Base-by-base conservation (phyloP, 1,284 basidiomycete genomes). In the Rhodotorula sp. region DNA sequence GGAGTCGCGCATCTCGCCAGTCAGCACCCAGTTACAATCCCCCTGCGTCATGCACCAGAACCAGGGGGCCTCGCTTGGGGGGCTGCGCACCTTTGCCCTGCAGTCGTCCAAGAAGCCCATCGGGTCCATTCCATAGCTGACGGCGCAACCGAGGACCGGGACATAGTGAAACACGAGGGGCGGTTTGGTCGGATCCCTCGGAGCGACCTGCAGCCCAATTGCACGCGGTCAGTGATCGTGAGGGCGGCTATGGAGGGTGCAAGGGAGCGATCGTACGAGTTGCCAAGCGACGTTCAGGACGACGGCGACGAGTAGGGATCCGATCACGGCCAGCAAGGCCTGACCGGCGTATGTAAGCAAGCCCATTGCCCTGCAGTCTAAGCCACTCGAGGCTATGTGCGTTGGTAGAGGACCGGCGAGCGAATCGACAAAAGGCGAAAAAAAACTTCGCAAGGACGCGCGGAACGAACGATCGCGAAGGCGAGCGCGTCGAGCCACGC, bases 141-240 rank as follows among this genome's bases (percentile, higher is more conserved):
- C 84, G 2, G 91, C 89, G 43, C 88, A 90, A 18, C 91, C 91
- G 73, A 93, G 84, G 80, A 88, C 84, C 26, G 91, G 91, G 70
- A 92, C 83, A 78, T 85, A 85, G 80, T 92, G 89, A 83, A 92
- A 93, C 21, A 93, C 91, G 60, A 89, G 82, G 0, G 91, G 91
- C 7, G 91, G 91, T 43, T 49, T 62, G 1, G 84, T 85, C 62
- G 84, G 84, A 79, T 88, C 84, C 65, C 82, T 82, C 34, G 88
- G 88, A 23, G 85, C 78, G 64, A 87, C 60, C 87, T 88, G 76
- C 10, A 47, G 62, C 3, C 18, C 23, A 14, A 18, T 19, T 26
- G 75, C 52, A 49, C 38, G 56, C 26, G 34, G 48, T 47, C 23
- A 58, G 50, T 48, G 18, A 1, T 26, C 5, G 54, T 38, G 14